phyloP scores from a whole-genome alignment of 164 flowering plant genomes.

The Liquidambar formosana region DNA sequence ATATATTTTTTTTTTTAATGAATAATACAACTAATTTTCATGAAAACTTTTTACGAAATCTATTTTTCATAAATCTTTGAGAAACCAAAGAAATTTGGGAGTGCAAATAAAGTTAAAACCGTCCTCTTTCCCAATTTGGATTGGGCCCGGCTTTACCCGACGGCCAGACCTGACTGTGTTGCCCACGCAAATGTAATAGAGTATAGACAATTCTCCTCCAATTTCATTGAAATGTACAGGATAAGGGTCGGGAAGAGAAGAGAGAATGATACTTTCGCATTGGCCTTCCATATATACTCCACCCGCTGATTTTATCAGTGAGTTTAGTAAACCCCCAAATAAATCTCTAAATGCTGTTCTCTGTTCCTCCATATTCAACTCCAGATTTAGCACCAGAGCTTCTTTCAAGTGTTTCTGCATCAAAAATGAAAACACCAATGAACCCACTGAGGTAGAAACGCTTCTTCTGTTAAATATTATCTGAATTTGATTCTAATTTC shows the following conservation, averaged over 20 bases:
- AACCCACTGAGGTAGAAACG: conserved; percentile 22
- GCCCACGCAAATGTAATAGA: too few species aligned
- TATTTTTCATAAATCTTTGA: too few species aligned
- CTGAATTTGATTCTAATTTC: background rate
- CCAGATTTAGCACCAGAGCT: conserved; percentile 12
- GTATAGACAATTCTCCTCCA: too few species aligned
- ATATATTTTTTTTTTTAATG: too few species aligned
- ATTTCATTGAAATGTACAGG: background rate
- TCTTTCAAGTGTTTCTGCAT: conserved; percentile 21
- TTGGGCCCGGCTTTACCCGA: too few species aligned
- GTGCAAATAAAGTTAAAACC: too few species aligned
- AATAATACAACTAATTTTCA: too few species aligned
- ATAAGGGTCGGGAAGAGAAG: background rate
- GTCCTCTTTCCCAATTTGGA: too few species aligned
- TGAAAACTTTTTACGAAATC: too few species aligned
- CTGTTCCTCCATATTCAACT: background rate
- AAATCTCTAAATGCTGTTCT: background rate
- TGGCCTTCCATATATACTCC: background rate
- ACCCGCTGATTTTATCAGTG: conserved; percentile 1
- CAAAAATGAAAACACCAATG: conserved; percentile 17
- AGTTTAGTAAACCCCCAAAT: background rate
- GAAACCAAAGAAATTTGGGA: too few species aligned
- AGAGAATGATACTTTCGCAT: background rate
- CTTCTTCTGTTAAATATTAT: background rate
- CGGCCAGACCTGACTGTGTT: too few species aligned